Percentiles rank a stretch among this genome's conserved stretches.
Evolutionary conservation across 2,329 filamentous ascomycete genomes (phyloP).

Genomic region (Colletotrichum spinosum): DNA sequence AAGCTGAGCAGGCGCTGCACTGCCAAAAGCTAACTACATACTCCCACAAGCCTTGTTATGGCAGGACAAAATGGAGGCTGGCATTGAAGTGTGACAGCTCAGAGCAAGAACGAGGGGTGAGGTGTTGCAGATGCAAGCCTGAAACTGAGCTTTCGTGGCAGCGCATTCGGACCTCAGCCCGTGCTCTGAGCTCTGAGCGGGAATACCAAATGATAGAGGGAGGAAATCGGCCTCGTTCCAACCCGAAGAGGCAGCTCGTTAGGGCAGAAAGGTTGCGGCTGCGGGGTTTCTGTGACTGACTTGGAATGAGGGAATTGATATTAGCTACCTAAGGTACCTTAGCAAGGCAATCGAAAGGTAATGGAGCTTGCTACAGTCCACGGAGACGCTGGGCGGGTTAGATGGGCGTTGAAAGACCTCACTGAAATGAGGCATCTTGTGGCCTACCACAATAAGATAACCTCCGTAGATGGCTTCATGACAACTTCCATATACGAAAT

Average conservation of each 20-base stretch:
- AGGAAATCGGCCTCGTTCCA: slow-evolving; percentile 15
- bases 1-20: no score
- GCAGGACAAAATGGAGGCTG: slow-evolving; percentile 15
- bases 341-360: no score
- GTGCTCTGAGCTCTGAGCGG: slow-evolving; percentile 20
- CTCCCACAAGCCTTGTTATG: background rate
- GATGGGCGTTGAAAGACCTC: no score
- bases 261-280: background rate
- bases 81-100: slow-evolving; percentile 30
- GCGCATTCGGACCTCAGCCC: slow-evolving; percentile 28
- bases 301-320: slow-evolving; percentile 2
- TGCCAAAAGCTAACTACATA: no score
- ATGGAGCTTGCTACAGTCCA: no score
- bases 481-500: slow-evolving; percentile 12
- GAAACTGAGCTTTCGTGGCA: slow-evolving; percentile 33
- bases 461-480: background rate
- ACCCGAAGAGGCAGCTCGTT: slow-evolving; percentile 31
- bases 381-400: no score
- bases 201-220: background rate
- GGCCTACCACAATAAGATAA: no score
- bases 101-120: slow-evolving; percentile 25
- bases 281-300: slow-evolving; percentile 1
- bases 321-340: no score
- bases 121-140: slow-evolving; percentile 33
- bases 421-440: no score